Percentiles rank a stretch among this genome's conserved stretches.
Evolutionary conservation across 148 eudicot species (phyloP).

Genomic region (Rhododendron griersonianum): DNA sequence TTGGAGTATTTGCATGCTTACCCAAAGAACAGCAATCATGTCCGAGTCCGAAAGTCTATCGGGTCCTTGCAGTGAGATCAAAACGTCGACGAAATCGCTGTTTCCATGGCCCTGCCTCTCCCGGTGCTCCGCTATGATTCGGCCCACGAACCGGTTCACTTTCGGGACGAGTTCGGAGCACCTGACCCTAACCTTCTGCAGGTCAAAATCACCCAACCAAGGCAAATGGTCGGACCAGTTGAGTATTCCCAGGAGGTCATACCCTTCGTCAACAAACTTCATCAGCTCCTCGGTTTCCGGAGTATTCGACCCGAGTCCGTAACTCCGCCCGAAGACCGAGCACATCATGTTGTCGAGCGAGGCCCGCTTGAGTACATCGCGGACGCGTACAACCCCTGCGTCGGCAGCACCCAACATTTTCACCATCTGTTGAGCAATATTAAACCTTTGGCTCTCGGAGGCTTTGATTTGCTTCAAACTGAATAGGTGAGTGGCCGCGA

Average conservation of each 20-base stretch:
- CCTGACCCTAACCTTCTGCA: slow-evolving; percentile 51
- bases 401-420: not conserved
- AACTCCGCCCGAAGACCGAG: slow-evolving; percentile 48
- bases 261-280: slow-evolving; percentile 67
- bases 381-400: slow-evolving; percentile 9
- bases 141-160: slow-evolving; percentile 58
- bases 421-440: slow-evolving; percentile 46
- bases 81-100: slow-evolving; percentile 67
- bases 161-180: slow-evolving; percentile 59
- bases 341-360: slow-evolving; percentile 76
- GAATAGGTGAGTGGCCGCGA: slow-evolving; percentile 67
- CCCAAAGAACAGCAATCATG: slow-evolving; percentile 80
- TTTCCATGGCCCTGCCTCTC: slow-evolving; percentile 13
- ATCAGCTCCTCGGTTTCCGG: slow-evolving; percentile 31
- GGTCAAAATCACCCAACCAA: slow-evolving; percentile 49
- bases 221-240: slow-evolving; percentile 77
- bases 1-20: slow-evolving; percentile 17
- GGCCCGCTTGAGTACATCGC: slow-evolving; percentile 47
- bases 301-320: slow-evolving; percentile 17
- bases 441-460: slow-evolving; percentile 31
- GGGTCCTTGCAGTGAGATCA: slow-evolving; percentile 46
- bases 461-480: slow-evolving; percentile 60
- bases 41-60: slow-evolving; percentile 56
- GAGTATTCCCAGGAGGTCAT: slow-evolving; percentile 58
- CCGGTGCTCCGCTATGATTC: slow-evolving; percentile 49